Evolutionary conservation across 208 protist genomes (phyloP).

Genomic region (Sergeia podlipaevii): DNA sequence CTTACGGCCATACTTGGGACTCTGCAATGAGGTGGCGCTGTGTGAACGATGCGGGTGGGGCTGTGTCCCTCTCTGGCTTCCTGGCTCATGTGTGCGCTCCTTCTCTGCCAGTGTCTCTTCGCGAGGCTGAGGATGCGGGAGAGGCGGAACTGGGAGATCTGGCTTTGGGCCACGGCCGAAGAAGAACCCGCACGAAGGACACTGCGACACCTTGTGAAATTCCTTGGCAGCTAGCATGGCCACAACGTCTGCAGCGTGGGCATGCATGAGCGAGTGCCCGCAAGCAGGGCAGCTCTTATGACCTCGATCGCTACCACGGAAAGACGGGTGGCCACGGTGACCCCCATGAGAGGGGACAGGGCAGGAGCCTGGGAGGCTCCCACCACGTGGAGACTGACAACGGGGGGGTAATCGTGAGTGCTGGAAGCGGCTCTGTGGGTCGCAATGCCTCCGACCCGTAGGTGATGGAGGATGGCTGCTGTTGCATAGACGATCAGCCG

Average conservation of each 20-base stretch:
- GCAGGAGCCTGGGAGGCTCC: background rate
- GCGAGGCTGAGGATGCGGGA: background rate
- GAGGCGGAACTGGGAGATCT: no score
- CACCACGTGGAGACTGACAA: background rate
- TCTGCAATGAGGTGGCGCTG: constrained; percentile 1
- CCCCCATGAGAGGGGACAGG: background rate
- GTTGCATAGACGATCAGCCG: no score
- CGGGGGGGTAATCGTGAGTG: no score
- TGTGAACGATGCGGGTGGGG: background rate
- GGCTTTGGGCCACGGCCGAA: no score
- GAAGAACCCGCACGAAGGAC: constrained; percentile 28
- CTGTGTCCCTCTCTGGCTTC: background rate
- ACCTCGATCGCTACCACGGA: no score
- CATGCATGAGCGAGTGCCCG: constrained; percentile 2
- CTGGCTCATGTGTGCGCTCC: no score
- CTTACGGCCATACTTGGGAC: constrained; percentile 56
- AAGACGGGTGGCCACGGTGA: background rate
- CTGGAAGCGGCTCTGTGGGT: no score
- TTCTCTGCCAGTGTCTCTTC: background rate
- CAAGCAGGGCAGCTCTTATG: constrained; percentile 5
- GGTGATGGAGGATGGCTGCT: no score
- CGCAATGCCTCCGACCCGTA: no score
- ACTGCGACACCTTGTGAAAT: constrained; percentile 17
- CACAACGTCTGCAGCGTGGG: constrained; percentile 23
- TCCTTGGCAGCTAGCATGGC: constrained; percentile 22